Base-by-base conservation (phyloP, 164 flowering plant species). In the Liquidambar formosana region DNA sequence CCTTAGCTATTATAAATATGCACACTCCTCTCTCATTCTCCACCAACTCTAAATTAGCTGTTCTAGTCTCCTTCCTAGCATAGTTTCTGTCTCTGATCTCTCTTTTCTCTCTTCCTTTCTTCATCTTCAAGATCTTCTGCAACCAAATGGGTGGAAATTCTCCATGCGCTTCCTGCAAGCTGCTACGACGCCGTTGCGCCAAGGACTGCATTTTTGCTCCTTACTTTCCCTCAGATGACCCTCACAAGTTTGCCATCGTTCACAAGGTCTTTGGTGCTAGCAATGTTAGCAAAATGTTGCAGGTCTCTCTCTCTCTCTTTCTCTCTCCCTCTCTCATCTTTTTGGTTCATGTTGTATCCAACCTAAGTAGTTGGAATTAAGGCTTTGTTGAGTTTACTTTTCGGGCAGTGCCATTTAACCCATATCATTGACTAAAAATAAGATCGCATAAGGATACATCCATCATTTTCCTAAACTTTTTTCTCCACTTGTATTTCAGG, bases 181-280 rank as follows among this genome's bases (percentile, higher is more conserved):
- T 82, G 41, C 78, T 82, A 12, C 41, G 85, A 3, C 82, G 85
- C 28, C 76, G 83, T 0, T 82, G 85, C 28, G 74, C 83, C n/a
- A 75, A 77, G 58, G 82, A 79, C 74, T 82, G 85, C 75, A 73
- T 77, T 15, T 82, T 82, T 45, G 81, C 85, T 13, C 85, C 85
- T 54, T 82, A 79, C 74, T 82, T 82, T 64, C 81, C 82, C 12
- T 57, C 85, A 21, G 81, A 82, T 51, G 81, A 82, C 18, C 85
- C 82, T 46, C 85, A 79, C 54, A 79, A 79, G 75, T 81, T 81
- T 27, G 82, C 82, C 62, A 81, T 79, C 22, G 85, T 81, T 23
- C 85, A 81, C 71, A 82, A 82, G 63, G 85, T 82, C 64, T 82
- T 82, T 51, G 85, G 85, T 46, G 85, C 85, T 12, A 82, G 85